A percentile compares a stretch with the other conserved stretches of the same genome.
Evolutionary conservation across 129 eudicot species (phyloP).

Genomic region (Flaveria trinervia): DNA sequence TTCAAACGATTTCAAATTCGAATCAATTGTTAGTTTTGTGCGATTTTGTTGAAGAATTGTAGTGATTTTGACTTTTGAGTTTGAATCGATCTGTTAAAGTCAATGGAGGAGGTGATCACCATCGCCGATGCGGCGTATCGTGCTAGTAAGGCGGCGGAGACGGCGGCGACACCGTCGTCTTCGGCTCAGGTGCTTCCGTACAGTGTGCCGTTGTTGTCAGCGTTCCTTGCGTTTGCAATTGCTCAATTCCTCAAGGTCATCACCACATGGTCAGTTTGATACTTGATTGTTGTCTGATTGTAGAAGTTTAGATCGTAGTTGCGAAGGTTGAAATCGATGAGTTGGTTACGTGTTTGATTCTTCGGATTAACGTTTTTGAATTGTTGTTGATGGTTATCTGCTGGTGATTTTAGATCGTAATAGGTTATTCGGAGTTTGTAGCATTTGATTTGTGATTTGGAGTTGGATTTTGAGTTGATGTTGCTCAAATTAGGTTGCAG

Average conservation of each 20-base stretch:
- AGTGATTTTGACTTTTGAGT: conserved; percentile 7
- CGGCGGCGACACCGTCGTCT: conserved; percentile 37
- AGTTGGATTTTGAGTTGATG: background rate
- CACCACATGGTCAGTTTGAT: conserved; percentile 53
- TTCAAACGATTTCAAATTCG: conserved; percentile 7
- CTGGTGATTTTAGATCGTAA: background rate
- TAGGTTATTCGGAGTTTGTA: background rate
- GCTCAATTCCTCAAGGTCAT: conserved; percentile 64
- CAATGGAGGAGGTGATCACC: conserved; percentile 56
- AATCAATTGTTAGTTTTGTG: background rate
- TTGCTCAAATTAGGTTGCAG: conserved; percentile 7
- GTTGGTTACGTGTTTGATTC: background rate
- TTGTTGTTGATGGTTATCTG: background rate
- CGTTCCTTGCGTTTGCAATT: conserved; percentile 56
- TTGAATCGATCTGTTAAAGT: conserved; percentile 17
- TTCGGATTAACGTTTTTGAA: background rate
- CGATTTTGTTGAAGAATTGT: background rate
- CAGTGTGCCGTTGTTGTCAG: conserved; percentile 51
- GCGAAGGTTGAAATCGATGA: conserved; percentile 4
- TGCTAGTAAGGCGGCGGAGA: conserved; percentile 27
- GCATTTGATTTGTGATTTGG: conserved; percentile 10
- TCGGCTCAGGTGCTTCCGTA: conserved; percentile 38
- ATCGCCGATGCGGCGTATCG: conserved; percentile 47
- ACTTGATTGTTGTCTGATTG: background rate
- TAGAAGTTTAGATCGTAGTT: background rate